phyloP scores from a whole-genome alignment of 352 stramenopile species.

The Phytophthora crassamura region DNA sequence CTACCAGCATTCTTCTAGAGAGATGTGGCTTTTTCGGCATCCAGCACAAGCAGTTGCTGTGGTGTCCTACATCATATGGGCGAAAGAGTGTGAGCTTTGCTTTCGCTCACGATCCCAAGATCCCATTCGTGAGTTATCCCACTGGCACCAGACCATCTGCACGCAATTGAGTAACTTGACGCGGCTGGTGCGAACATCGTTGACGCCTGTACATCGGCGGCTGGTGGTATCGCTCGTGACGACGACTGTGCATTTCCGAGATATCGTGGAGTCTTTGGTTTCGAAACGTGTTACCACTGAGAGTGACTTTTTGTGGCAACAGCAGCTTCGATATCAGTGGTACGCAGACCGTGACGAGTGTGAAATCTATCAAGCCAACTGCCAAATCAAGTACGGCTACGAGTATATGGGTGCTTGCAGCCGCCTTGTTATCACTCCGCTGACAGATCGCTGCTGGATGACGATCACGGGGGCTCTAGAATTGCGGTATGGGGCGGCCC shows the following conservation, averaged over 20 bases:
- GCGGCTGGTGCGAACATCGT: constrained; percentile 62
- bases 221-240: constrained; percentile 77
- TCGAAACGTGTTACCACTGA: constrained; percentile 50
- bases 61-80: constrained; percentile 91
- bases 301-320: constrained; percentile 75
- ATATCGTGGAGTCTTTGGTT: constrained; percentile 78
- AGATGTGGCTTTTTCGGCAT: constrained; percentile 89
- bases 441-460: constrained; percentile 95
- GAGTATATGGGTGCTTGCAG: constrained; percentile 93
- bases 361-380: constrained; percentile 69
- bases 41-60: constrained; percentile 92
- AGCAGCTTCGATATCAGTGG: constrained; percentile 86
- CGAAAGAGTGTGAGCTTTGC: constrained; percentile 71
- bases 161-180: constrained; percentile 70
- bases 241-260: constrained; percentile 80
- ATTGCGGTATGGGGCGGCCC: constrained; percentile 88
- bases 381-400: constrained; percentile 85
- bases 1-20: constrained; percentile 84
- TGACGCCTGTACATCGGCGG: constrained; percentile 62
- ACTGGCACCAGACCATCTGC: constrained; percentile 80
- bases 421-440: constrained; percentile 93
- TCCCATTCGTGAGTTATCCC: constrained; percentile 52
- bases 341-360: constrained; percentile 68
- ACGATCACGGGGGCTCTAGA: constrained; percentile 92
- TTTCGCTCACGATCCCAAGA: constrained; percentile 61